Percentiles rank a stretch among this genome's conserved stretches.
Conservation (phyloP, 768 basidiomycete species). For the Agaricus subrufescens region DNA sequence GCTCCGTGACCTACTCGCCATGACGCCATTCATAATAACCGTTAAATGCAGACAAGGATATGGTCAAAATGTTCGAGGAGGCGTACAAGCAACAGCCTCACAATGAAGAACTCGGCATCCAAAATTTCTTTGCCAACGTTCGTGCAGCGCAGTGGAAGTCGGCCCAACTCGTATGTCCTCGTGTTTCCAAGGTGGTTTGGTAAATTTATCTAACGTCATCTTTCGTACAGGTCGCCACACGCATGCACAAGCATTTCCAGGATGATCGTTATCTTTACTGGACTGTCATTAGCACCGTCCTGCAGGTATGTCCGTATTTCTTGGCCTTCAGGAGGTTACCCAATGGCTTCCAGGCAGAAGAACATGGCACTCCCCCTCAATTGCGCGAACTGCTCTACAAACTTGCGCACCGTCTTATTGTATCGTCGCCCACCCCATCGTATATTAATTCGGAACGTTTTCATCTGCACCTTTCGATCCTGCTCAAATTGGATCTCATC, state of each 20-base stretch:
- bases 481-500: conserved; percentile 61
- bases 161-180: conserved; percentile 62
- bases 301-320: conserved; percentile 50
- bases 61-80: conserved; percentile 81
- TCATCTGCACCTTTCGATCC: conserved; percentile 66
- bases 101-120: conserved; percentile 80
- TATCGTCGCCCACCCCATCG: conserved; percentile 58
- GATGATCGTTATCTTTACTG: conserved; percentile 80
- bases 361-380: conserved; percentile 50
- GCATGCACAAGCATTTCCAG: conserved; percentile 81
- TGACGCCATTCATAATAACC: not conserved
- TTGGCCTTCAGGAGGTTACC: not conserved
- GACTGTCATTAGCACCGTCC: conserved; percentile 73
- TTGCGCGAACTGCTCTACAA: conserved; percentile 71
- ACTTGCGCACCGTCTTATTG: conserved; percentile 71
- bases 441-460: conserved; percentile 71
- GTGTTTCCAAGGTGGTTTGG: not conserved
- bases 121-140: conserved; percentile 83
- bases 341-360: conserved; percentile 51
- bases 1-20: conserved; percentile 4
- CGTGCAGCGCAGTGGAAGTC: conserved; percentile 81
- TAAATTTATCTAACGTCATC: conserved; percentile 5
- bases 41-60: conserved; percentile 54
- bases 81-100: conserved; percentile 76
- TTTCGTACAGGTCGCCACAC: conserved; percentile 59